A percentile compares a stretch with the other conserved stretches of the same genome.
Conservation (phyloP, 2,329 filamentous ascomycete genomes). For the Paraconiothyrium sp. region DNA sequence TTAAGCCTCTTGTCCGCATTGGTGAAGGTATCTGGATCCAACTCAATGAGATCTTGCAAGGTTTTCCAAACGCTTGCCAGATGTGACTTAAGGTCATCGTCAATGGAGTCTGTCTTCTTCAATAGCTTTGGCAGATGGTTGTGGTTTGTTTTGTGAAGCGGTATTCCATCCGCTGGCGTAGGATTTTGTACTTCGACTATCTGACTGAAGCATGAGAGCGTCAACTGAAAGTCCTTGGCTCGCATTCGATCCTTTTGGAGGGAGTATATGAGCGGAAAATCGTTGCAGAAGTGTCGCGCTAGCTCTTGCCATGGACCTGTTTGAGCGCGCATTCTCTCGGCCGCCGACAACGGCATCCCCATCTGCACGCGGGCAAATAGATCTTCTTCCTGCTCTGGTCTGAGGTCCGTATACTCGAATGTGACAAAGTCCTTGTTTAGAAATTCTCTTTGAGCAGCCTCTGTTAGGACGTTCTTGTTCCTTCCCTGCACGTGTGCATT, state of each 20-base stretch:
- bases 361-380: slow-evolving; percentile 60
- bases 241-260: slow-evolving; percentile 41
- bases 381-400: slow-evolving; percentile 56
- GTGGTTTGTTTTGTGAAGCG: slow-evolving; percentile 34
- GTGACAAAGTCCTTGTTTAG: slow-evolving; percentile 53
- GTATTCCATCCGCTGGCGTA: slow-evolving; percentile 32
- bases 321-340: slow-evolving; percentile 59
- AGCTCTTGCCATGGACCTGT: slow-evolving; percentile 58
- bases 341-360: slow-evolving; percentile 55
- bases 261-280: slow-evolving; percentile 51
- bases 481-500: slow-evolving; percentile 19
- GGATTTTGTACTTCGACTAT: slow-evolving; percentile 48
- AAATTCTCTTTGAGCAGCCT: slow-evolving; percentile 50
- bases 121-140: slow-evolving; percentile 36
- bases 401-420: slow-evolving; percentile 55
- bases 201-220: slow-evolving; percentile 48
- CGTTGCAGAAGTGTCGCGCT: slow-evolving; percentile 53
- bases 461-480: slow-evolving; percentile 47
- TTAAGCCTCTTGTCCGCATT: slow-evolving; percentile 36
- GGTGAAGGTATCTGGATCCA: slow-evolving; percentile 40
- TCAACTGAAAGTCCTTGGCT: slow-evolving; percentile 46
- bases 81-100: slow-evolving; percentile 43
- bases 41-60: slow-evolving; percentile 37
- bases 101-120: slow-evolving; percentile 35
- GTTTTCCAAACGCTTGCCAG: slow-evolving; percentile 45